Evolutionary conservation across 192 early-diverging fungal genomes (phyloP), one percentile per base, ranked within the genome.

Genomic region (Coemansia sp.): DNA sequence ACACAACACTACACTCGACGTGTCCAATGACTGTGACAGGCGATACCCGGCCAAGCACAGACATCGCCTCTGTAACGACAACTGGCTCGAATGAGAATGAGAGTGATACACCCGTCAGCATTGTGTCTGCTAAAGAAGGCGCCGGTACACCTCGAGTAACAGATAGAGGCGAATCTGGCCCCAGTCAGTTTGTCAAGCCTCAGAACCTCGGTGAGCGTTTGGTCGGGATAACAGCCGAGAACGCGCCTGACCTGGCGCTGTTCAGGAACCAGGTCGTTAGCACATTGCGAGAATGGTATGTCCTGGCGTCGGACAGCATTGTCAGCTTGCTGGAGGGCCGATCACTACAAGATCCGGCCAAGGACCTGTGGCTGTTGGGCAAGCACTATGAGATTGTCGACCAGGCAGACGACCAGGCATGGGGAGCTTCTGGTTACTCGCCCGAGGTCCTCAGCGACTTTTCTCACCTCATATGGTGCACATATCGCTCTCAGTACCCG

Each of bases 401-500:
- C 0, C 43, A 52, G 52, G 46, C 62, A 24, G 76, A 46, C 2
- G 66, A 76, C 31, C 70, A 68, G 15, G 59, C 62, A 16, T 72
- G 67, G 65, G 31, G 41, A 16, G 16, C 16, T 6, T 11, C 22
- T 2, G 64, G 65, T 24, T 82, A 84, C 43, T 76, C 86, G 59
- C 47, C 73, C 0, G 73, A 54, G 22, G 94, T 97, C 71, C 81
- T 93, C 16, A 77, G 75, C n/a, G 96, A 97, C 81, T 97, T 96
- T 80, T 82, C 84, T 16, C 86, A 87, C 27, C 86, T 92, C n/a
- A 85, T 93, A 22, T 98, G 97, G 96, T 90, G 94, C 75, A 98
- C 96, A 3, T 99, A 99, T 76, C 87, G 97, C 64, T 89, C 93
- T 66, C 87, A 88, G 42, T 99, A 93, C 80, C 89, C 94, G 11